Evolutionary conservation across 2,329 filamentous ascomycete species (phyloP).

Genomic region (Orbilia brochopaga): DNA sequence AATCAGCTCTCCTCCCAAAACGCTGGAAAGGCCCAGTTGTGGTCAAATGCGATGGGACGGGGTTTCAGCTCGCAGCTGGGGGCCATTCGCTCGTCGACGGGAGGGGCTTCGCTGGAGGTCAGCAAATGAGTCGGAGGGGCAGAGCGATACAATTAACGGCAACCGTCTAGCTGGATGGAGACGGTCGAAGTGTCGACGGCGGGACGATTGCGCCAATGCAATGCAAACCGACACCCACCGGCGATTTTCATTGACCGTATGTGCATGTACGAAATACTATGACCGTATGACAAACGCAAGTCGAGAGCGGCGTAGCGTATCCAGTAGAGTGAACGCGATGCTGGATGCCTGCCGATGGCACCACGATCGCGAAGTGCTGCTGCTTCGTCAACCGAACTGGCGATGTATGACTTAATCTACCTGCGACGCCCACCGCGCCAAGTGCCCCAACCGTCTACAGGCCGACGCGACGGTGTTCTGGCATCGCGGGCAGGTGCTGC

Average conservation of each 20-base stretch:
- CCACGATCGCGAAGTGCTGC: neutral
- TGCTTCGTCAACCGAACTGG: conserved; percentile 21
- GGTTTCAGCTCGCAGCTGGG: conserved; percentile 39
- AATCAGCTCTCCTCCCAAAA: conserved; percentile 22
- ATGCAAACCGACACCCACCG: neutral
- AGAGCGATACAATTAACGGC: conserved; percentile 19
- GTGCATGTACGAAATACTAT: too few species aligned
- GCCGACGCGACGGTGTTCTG: neutral
- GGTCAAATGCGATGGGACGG: too few species aligned
- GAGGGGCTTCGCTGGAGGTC: conserved; percentile 33
- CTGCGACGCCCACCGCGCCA: conserved; percentile 20
- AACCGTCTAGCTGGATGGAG: neutral
- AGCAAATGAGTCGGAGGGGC: conserved; percentile 44
- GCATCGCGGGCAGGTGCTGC: neutral
- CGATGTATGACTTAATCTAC: conserved; percentile 36
- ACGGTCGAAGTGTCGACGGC: neutral
- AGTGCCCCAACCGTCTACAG: neutral
- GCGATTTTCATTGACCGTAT: conserved; percentile 31
- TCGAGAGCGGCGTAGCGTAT: too few species aligned
- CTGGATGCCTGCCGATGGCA: conserved; percentile 1
- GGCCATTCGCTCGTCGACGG: conserved; percentile 40
- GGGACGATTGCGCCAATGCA: neutral
- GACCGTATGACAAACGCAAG: too few species aligned
- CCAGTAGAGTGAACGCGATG: neutral
- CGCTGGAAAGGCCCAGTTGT: conserved; percentile 23